Evolutionary conservation across 139 green algal genomes (phyloP), one percentile per base, ranked within the genome.

Genomic region (Closterium sp.): DNA sequence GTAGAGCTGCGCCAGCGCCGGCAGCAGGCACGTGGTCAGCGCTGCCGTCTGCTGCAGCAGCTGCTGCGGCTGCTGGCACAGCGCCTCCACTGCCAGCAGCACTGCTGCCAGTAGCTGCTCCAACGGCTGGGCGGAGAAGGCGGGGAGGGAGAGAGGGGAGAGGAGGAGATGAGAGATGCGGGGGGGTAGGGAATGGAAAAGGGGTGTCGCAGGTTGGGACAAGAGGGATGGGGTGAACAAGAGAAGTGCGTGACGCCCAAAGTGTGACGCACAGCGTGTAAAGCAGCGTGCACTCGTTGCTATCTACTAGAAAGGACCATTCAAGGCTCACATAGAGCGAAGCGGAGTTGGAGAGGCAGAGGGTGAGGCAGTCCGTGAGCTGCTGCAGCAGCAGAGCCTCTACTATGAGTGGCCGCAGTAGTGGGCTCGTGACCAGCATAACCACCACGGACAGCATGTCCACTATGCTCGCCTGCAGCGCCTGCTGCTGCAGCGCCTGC

Each of bases 11-110:
- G 96, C 97, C 34, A 98, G 94, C 2, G 96, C 95, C 0, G 97
- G 97, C 86, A 98, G 93, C 32, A 98, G 93, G 9, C 92, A 36
- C 33, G 87, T 89, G 31, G 97, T 87, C 34, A 97, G 91, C 0
- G 91, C 91, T 3, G 86, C 88, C 89, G 94, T 89, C 81, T 96
- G 94, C 34, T 93, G 88, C 87, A 97, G 86, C 66, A 98, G 91
- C 84, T 96, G 84, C 92, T 97, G 94, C 19, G 93, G 84, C 33
- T 97, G 95, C 90, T 94, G 90, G 36, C 81, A 95, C 30, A 98
- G 86, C 7, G 95, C 95, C 91, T 98, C 97, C 19, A 98, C 86
- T 64, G 96, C 93, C 30, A 95, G 91, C 91, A 97, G 93, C n/a
- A 98, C 84, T 19, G 94, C 95, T 23, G 84, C 88, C 69, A 95